Conservation (phyloP, 441 rosid species). For the Cnidoscolus chayamansa region DNA sequence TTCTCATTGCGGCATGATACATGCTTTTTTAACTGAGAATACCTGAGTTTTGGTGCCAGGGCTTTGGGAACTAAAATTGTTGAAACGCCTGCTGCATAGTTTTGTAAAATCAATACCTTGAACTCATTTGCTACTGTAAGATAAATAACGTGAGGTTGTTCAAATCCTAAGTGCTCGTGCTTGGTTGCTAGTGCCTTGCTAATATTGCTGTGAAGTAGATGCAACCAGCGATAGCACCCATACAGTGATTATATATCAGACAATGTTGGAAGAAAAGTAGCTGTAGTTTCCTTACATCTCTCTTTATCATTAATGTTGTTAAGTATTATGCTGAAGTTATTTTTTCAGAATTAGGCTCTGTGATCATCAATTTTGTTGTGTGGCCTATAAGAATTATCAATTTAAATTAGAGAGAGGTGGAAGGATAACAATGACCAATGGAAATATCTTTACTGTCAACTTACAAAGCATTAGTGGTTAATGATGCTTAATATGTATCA, state of each 20-base stretch:
- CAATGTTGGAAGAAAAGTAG: not conserved
- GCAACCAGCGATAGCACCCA: not conserved
- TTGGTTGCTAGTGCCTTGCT: not conserved
- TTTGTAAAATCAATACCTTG: not conserved
- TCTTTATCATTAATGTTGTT: not conserved
- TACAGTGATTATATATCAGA: not conserved
- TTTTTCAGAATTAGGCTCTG: not conserved
- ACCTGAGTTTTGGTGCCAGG: constrained; percentile 2
- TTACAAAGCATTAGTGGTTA: not conserved
- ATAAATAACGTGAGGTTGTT: not conserved
- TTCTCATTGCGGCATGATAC: not conserved
- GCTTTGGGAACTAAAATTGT: not conserved
- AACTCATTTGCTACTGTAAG: not conserved
- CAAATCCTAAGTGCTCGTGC: not conserved
- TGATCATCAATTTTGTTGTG: not conserved
- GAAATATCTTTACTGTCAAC: not conserved
- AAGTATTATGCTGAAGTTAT: not conserved
- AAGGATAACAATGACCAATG: not conserved
- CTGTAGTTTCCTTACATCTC: not conserved
- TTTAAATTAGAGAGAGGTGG: not conserved
- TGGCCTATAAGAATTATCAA: not conserved
- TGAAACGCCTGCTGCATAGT: not conserved
- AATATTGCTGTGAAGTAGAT: constrained; percentile 4
- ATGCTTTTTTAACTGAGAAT: not conserved
- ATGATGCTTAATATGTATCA: constrained; percentile 14